Conservation (phyloP, 2,329 filamentous ascomycete genomes). For the Exophiala bonariae region DNA sequence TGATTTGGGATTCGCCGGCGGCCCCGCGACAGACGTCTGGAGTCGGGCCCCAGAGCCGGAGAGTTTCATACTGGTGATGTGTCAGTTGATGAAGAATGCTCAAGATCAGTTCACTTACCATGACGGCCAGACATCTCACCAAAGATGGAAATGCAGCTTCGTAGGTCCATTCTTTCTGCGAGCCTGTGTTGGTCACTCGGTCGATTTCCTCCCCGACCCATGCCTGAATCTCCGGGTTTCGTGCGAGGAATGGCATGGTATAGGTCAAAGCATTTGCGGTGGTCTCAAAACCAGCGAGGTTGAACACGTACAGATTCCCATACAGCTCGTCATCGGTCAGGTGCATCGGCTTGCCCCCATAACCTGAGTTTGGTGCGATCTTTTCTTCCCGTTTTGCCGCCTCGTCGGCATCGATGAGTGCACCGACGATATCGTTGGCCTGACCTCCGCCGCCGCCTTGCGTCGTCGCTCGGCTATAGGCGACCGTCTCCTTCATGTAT, state of each 20-base stretch:
- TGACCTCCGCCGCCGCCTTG: constrained; percentile 7
- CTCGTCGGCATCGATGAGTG: constrained; percentile 25
- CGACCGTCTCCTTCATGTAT: constrained; percentile 24
- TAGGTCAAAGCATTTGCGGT: constrained; percentile 49
- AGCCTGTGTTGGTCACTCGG: constrained; percentile 5
- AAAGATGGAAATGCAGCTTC: constrained; percentile 15
- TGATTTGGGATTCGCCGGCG: constrained; percentile 11
- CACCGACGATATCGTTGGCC: constrained; percentile 20
- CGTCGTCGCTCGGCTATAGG: constrained; percentile 7
- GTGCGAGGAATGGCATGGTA: constrained; percentile 45
- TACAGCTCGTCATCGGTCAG: constrained; percentile 47
- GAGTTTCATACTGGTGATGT: constrained; percentile 28
- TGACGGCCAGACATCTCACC: constrained; percentile 17
- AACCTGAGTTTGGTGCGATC: constrained; percentile 37
- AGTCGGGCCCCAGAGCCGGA: constrained; percentile 29
- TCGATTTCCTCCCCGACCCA: constrained; percentile 47
- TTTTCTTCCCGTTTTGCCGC: constrained; percentile 32
- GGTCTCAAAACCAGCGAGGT: constrained; percentile 54
- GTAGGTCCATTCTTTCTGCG: constrained; percentile 5
- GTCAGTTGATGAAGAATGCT: background rate
- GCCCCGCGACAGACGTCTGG: constrained; percentile 20
- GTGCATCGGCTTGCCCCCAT: constrained; percentile 21
- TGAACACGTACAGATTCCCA: constrained; percentile 52
- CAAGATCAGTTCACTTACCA: constrained; percentile 14
- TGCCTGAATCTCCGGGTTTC: constrained; percentile 45